Evolutionary conservation across 2,329 filamentous ascomycete species (phyloP).

Genomic region (Phialophora macrospora): DNA sequence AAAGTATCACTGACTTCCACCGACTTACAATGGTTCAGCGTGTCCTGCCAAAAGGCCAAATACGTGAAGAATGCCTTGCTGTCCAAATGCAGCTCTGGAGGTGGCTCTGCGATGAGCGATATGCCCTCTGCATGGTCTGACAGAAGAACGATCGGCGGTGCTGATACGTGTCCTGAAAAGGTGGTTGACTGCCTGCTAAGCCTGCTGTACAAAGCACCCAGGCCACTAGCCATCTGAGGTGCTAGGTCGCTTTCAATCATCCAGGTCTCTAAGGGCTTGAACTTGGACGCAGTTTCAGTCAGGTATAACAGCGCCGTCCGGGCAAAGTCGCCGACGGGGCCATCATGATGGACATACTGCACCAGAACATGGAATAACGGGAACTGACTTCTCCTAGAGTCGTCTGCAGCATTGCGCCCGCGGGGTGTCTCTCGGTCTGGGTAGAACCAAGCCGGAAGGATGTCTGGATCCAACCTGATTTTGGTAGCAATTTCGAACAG

Average conservation of each 20-base stretch:
- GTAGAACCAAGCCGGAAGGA: slow-evolving; percentile 90
- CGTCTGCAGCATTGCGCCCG: slow-evolving; percentile 64
- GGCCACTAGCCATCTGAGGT: slow-evolving; percentile 93
- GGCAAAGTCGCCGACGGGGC: slow-evolving; percentile 92
- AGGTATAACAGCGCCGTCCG: slow-evolving; percentile 92
- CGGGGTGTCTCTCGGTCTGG: slow-evolving; percentile 54
- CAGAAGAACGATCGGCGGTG: slow-evolving; percentile 82
- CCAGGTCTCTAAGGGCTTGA: slow-evolving; percentile 85
- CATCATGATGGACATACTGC: slow-evolving; percentile 95
- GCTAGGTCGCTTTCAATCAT: slow-evolving; percentile 96
- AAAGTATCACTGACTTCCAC: slow-evolving; percentile 89
- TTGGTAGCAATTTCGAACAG: slow-evolving; percentile 97
- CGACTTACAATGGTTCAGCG: slow-evolving; percentile 92
- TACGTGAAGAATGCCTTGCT: slow-evolving; percentile 94
- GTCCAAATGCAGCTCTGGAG: slow-evolving; percentile 78
- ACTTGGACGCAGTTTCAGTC: slow-evolving; percentile 88
- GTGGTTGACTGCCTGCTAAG: slow-evolving; percentile 76
- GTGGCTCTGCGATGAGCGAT: slow-evolving; percentile 75
- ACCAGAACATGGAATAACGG: slow-evolving; percentile 94
- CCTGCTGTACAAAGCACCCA: slow-evolving; percentile 78
- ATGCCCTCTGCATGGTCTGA: slow-evolving; percentile 83
- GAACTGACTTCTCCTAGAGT: slow-evolving; percentile 89
- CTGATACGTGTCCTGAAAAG: slow-evolving; percentile 67
- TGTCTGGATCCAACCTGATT: slow-evolving; percentile 84
- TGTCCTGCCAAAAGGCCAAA: slow-evolving; percentile 96